phyloP scores from a whole-genome alignment of 2,329 filamentous ascomycete species.

The Claviceps cyperi region DNA sequence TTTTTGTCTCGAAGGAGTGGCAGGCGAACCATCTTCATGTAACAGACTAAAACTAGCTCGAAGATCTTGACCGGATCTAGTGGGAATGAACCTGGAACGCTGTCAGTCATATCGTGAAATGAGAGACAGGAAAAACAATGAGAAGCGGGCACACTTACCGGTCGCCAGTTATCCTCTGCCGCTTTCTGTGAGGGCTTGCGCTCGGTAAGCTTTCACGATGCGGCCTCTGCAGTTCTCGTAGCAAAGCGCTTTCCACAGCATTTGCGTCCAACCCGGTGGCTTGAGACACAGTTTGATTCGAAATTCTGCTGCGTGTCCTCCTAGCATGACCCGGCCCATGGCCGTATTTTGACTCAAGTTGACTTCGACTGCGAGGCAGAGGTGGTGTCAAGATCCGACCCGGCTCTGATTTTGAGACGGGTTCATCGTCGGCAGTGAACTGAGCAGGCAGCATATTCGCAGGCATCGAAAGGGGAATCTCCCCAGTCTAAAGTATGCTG shows the following conservation, averaged over 20 bases:
- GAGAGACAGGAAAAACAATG: not conserved
- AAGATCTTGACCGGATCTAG: conserved; percentile 81
- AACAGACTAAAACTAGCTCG: conserved; percentile 85
- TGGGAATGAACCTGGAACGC: conserved; percentile 71
- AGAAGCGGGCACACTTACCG: conserved; percentile 28
- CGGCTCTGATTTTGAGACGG: conserved; percentile 9
- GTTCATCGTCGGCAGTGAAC: not conserved
- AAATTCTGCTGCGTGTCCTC: conserved; percentile 20
- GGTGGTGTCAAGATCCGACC: conserved; percentile 29
- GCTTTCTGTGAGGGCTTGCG: conserved; percentile 42
- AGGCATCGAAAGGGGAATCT: conserved; percentile 14
- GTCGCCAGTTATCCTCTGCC: conserved; percentile 45
- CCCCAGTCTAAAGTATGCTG: conserved; percentile 1
- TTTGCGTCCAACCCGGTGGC: conserved; percentile 31
- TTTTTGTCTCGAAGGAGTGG: conserved; percentile 74
- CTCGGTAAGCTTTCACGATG: conserved; percentile 37
- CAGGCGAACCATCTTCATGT: conserved; percentile 84
- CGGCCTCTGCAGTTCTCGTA: conserved; percentile 35
- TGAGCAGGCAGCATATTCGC: conserved; percentile 12
- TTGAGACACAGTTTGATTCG: conserved; percentile 22
- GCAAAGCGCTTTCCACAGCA: conserved; percentile 34
- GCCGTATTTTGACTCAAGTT: conserved; percentile 27
- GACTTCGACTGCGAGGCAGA: conserved; percentile 27
- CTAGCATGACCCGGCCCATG: conserved; percentile 20
- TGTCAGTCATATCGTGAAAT: conserved; percentile 10